Conservation (phyloP, 441 rosid genomes). For the Croton setiger region DNA sequence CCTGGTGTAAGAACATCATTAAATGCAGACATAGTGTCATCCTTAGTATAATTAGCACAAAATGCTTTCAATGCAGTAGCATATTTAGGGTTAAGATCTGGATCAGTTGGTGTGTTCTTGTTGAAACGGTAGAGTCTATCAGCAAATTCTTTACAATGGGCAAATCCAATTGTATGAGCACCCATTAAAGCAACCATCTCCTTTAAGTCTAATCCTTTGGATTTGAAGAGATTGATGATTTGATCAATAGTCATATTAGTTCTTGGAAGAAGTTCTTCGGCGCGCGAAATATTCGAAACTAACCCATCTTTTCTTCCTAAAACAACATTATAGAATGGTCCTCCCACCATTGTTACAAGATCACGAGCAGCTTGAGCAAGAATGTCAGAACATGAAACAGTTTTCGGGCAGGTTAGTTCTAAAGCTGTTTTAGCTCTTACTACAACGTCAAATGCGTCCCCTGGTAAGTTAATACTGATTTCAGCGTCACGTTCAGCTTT, state of each 20-base stretch:
- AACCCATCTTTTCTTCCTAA: slow-evolving; percentile 61
- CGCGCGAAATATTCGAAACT: slow-evolving; percentile 37
- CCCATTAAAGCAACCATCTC: slow-evolving; percentile 70
- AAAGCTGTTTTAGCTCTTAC: slow-evolving; percentile 52
- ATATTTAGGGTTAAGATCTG: slow-evolving; percentile 34
- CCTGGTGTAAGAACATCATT: slow-evolving; percentile 68
- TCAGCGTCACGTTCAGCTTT: slow-evolving; percentile 60
- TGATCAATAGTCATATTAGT: slow-evolving; percentile 37
- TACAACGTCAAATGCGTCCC: slow-evolving; percentile 67
- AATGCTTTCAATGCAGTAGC: slow-evolving; percentile 43
- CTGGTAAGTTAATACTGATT: slow-evolving; percentile 58
- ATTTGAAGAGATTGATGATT: slow-evolving; percentile 34
- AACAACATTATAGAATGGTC: slow-evolving; percentile 43
- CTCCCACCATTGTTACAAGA: slow-evolving; percentile 65
- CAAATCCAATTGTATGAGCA: slow-evolving; percentile 73
- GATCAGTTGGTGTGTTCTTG: slow-evolving; percentile 30
- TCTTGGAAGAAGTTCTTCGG: slow-evolving; percentile 34
- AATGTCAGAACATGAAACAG: slow-evolving; percentile 68
- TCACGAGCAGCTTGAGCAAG: slow-evolving; percentile 53
- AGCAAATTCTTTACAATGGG: slow-evolving; percentile 69
- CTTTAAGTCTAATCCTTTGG: slow-evolving; percentile 34
- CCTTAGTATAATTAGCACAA: slow-evolving; percentile 47
- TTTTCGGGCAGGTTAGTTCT: slow-evolving; percentile 59
- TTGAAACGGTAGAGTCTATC: slow-evolving; percentile 41
- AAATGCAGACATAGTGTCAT: slow-evolving; percentile 56